A percentile compares a stretch with the other conserved stretches of the same genome.
Conservation (phyloP, 1,284 basidiomycete species). For the Cryptococcus maquisensis region DNA sequence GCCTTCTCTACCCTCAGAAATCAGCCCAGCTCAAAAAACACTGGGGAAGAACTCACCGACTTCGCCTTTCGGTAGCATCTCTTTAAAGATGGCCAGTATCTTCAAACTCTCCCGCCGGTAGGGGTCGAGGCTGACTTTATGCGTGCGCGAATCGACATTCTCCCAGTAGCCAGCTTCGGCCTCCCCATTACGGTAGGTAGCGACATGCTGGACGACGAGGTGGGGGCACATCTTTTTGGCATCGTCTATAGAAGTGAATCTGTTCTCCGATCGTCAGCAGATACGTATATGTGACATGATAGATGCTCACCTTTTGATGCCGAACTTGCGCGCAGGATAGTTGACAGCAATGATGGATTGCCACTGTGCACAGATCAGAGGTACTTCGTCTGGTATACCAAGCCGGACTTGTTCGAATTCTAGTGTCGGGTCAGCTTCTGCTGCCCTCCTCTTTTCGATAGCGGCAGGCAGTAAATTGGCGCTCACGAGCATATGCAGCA, state of each 20-base stretch:
- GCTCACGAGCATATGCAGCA: constrained; percentile 72
- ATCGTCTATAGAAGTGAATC: constrained; percentile 56
- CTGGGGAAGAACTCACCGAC: constrained; percentile 53
- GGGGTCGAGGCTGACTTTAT: constrained; percentile 94
- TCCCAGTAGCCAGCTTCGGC: constrained; percentile 84
- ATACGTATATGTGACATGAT: background rate
- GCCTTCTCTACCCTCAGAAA: constrained; percentile 70
- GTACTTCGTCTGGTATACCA: constrained; percentile 63
- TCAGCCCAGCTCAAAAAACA: background rate
- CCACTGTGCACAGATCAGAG: constrained; percentile 93
- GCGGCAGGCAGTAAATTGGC: no score
- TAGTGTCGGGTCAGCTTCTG: constrained; percentile 12
- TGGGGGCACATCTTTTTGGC: constrained; percentile 82
- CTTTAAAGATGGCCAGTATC: constrained; percentile 80
- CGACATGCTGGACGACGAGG: constrained; percentile 82
- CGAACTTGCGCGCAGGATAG: constrained; percentile 86
- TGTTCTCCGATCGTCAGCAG: background rate
- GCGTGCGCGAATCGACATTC: constrained; percentile 75
- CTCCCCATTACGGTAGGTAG: constrained; percentile 83
- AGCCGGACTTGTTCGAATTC: constrained; percentile 84
- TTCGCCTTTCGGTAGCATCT: constrained; percentile 64
- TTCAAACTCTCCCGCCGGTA: constrained; percentile 88
- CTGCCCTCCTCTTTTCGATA: background rate
- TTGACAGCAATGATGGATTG: constrained; percentile 84
- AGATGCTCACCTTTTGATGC: constrained; percentile 64